These are phyloP conservation scores for Picochlorum sp. DNA, from an alignment of 139 green algal genomes.

Conservation along the genomic window DNA sequence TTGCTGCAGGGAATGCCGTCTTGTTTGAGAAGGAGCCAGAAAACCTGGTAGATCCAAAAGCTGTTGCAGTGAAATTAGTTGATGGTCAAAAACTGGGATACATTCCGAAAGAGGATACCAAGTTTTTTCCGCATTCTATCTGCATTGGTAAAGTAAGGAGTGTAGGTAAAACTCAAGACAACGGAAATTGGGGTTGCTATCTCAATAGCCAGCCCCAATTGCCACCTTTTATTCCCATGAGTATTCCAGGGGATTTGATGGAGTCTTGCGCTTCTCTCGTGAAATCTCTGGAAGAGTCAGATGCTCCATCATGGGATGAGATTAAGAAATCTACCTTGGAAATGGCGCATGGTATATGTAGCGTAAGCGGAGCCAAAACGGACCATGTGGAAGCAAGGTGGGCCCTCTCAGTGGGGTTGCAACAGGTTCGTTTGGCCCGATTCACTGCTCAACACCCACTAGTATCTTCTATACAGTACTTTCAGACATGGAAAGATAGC, in stretches of 20 bases:
- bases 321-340: not conserved
- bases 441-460: not conserved
- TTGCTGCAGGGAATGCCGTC: constrained; percentile 26
- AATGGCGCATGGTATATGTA: not conserved
- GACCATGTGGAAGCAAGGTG: not conserved
- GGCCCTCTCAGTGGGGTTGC: not conserved
- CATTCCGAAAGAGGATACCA: constrained; percentile 21
- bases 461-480: not conserved
- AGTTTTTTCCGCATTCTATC: constrained; percentile 8
- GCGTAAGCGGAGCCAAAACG: not conserved
- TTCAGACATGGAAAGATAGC: not conserved
- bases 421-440: constrained; percentile 3
- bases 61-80: constrained; percentile 26
- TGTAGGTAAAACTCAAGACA: not conserved
- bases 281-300: not conserved
- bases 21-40: constrained; percentile 23
- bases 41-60: constrained; percentile 36
- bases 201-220: not conserved
- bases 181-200: not conserved
- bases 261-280: not conserved
- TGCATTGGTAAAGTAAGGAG: constrained; percentile 18
- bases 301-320: no score
- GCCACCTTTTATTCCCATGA: not conserved
- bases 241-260: not conserved
- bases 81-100: constrained; percentile 27